These are phyloP conservation scores for Adiantum capillusveneris DNA, from an alignment of 75 land plant species.

Conservation along the genomic window DNA sequence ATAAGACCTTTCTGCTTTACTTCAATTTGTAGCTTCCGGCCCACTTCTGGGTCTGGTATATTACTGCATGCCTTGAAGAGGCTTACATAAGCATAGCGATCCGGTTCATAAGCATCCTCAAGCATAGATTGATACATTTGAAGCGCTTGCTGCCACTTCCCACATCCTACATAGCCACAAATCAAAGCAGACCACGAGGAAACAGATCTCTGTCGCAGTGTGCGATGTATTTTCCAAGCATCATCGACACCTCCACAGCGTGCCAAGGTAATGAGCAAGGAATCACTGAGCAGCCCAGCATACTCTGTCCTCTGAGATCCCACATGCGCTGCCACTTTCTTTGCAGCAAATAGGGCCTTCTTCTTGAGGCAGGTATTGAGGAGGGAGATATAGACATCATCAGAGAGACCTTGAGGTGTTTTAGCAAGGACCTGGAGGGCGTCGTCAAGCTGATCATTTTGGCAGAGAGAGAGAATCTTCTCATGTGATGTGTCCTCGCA, in stretches of 20 bases:
- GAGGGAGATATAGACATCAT: not conserved
- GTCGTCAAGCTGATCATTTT: too few relatives aligned
- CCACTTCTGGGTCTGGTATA: constrained; percentile 39
- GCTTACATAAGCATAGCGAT: constrained; percentile 57
- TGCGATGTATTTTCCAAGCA: constrained; percentile 37
- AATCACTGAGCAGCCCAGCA: constrained; percentile 2
- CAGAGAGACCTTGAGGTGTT: not conserved
- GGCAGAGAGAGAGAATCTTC: too few relatives aligned
- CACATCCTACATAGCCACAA: constrained; percentile 41
- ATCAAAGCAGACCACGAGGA: constrained; percentile 70
- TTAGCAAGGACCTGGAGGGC: too few relatives aligned
- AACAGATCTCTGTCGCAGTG: constrained; percentile 16
- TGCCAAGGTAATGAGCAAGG: constrained; percentile 53
- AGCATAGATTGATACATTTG: constrained; percentile 35
- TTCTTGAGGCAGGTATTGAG: not conserved
- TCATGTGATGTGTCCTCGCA: too few relatives aligned
- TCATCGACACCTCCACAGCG: constrained; percentile 46
- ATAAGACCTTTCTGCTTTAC: constrained; percentile 40
- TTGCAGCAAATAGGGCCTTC: not conserved
- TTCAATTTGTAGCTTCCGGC: constrained; percentile 50
- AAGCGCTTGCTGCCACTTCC: constrained; percentile 44
- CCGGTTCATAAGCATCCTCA: constrained; percentile 37
- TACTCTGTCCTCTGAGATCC: not conserved
- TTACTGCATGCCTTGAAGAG: constrained; percentile 57
- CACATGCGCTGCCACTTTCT: not conserved